Evolutionary conservation across 257 asterid species (phyloP), one percentile per base, ranked within the genome.

Genomic region (Solanum sejunctum): DNA sequence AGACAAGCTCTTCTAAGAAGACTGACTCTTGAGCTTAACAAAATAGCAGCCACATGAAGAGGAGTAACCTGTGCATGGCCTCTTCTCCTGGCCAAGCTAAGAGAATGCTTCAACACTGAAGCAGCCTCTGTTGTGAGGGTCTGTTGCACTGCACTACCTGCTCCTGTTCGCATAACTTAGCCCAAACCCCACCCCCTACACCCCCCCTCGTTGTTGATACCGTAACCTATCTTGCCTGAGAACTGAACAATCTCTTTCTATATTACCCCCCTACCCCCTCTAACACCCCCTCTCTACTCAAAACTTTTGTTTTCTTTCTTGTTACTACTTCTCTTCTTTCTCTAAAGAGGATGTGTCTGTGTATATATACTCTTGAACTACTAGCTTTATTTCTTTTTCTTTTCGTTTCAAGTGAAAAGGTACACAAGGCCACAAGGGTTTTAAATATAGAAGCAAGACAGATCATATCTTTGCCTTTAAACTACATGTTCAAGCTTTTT

Each of bases 91-190:
- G 98, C 91, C 39, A 94, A 91, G 92, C 89, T 89, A 60, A 95
- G 95, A 84, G 98, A 95, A 58, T 91, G 97, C 93, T 94, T 94
- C 88, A 95, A 85, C 3, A 91, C 98, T 64, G 98, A 93, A 89
- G 97, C 98, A 80, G 98, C 94, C 94, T 95, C 98, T 57, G 93
- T 72, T n/a, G 98, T 94, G 93, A 95, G 97, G 82, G 96, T 95
- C 91, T 93, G 97, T 83, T 93, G 98, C 54, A 93, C 89, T 77
- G 95, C 89, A 73, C 93, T 51, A 49, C 61, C 60, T 54, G 63
- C 90, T 84, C 93, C 98, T 85, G 98, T 93, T 88, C 98, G 98
- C 98, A 95, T 95, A 90, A 90, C 95, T 91, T 88, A 79, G 86
- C 72, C 39, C 85, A 79, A 85, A 80, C 89, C 87, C 93, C 91